phyloP scores from a whole-genome alignment of 2,329 filamentous ascomycete species.

The Colletotrichum scovillei region DNA sequence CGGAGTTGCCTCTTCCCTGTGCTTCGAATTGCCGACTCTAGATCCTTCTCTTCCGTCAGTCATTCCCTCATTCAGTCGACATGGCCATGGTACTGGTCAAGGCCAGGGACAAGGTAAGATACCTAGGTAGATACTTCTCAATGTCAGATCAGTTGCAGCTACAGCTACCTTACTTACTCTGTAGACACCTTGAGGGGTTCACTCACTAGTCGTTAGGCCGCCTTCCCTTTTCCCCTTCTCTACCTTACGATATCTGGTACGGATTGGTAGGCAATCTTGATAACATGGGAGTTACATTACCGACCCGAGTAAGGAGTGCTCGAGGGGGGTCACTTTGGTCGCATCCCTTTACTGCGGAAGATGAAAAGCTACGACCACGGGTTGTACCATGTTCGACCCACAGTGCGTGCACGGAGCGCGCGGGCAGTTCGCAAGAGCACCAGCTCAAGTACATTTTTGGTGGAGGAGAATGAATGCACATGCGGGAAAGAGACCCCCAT shows the following conservation, averaged over 20 bases:
- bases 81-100: background rate
- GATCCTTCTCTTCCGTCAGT: background rate
- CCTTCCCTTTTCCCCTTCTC: background rate
- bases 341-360: background rate
- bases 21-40: background rate
- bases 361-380: background rate
- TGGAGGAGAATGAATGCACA: background rate
- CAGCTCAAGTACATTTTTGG: conserved; percentile 8
- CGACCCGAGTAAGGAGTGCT: conserved; percentile 4
- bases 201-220: background rate
- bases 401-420: conserved; percentile 32
- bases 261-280: conserved; percentile 13
- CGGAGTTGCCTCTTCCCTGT: background rate
- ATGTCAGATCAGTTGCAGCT: background rate
- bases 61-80: background rate
- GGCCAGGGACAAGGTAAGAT: background rate
- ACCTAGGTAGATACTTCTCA: background rate
- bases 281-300: conserved; percentile 15
- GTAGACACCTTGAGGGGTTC: background rate
- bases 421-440: conserved; percentile 9
- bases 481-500: background rate
- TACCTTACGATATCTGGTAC: background rate
- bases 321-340: background rate
- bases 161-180: too few relatives aligned
- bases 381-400: background rate